A percentile compares a stretch with the other conserved stretches of the same genome.
These are phyloP conservation scores for Pestalotiopsis sp. DNA, from an alignment of 2,329 filamentous ascomycete genomes.

Conservation along the genomic window DNA sequence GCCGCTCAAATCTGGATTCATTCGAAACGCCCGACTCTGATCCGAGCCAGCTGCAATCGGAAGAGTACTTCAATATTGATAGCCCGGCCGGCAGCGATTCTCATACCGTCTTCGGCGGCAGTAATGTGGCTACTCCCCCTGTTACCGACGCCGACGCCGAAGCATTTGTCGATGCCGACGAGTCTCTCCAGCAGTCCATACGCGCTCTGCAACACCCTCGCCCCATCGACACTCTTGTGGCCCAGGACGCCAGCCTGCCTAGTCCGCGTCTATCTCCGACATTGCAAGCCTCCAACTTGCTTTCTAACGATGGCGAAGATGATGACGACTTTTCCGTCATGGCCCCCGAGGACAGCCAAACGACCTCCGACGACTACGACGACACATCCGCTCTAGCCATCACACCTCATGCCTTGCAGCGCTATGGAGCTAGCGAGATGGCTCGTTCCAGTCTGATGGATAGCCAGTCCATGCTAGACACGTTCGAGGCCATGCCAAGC, in stretches of 20 bases:
- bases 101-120: slow-evolving; percentile 61
- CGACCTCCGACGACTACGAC: slow-evolving; percentile 33
- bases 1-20: slow-evolving; percentile 42
- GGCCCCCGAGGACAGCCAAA: slow-evolving; percentile 41
- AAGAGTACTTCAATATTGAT: slow-evolving; percentile 42
- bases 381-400: slow-evolving; percentile 25
- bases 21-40: slow-evolving; percentile 46
- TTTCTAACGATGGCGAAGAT: slow-evolving; percentile 37
- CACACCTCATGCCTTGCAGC: slow-evolving; percentile 25
- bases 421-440: slow-evolving; percentile 26
- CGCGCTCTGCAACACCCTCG: slow-evolving; percentile 47
- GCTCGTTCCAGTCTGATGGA: slow-evolving; percentile 62
- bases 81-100: slow-evolving; percentile 57
- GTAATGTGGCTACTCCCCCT: slow-evolving; percentile 71
- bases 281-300: slow-evolving; percentile 66
- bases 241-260: slow-evolving; percentile 87
- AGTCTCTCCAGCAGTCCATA: slow-evolving; percentile 46
- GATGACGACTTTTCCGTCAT: slow-evolving; percentile 38
- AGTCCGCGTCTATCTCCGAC: slow-evolving; percentile 94
- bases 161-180: slow-evolving; percentile 53
- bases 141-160: slow-evolving; percentile 72
- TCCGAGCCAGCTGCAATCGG: slow-evolving; percentile 35
- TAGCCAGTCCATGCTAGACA: slow-evolving; percentile 82
- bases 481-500: slow-evolving; percentile 86
- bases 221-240: slow-evolving; percentile 68